Evolutionary conservation across 768 basidiomycete species (phyloP).

Genomic region (Boletus sp.): DNA sequence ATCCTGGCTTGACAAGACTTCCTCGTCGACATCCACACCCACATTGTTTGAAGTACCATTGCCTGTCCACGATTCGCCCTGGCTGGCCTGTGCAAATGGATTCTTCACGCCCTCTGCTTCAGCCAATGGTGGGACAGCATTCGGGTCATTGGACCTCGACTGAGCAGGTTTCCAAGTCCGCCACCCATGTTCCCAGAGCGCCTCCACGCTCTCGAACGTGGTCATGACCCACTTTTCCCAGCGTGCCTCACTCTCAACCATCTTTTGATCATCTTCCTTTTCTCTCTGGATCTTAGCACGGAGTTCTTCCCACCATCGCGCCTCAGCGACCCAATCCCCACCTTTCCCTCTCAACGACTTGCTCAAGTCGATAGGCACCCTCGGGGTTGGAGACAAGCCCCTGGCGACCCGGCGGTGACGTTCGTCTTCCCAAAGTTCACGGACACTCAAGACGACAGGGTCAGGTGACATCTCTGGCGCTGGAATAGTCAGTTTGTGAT

Average conservation of each 20-base stretch:
- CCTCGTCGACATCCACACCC: conserved; percentile 32
- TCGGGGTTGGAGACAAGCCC: conserved; percentile 72
- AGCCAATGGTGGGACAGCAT: conserved; percentile 18
- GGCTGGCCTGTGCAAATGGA: conserved; percentile 25
- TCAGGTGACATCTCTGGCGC: conserved; percentile 51
- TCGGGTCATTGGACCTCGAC: conserved; percentile 4
- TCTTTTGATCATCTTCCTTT: conserved; percentile 27
- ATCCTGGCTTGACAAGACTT: conserved; percentile 33
- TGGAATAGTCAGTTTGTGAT: conserved; percentile 65
- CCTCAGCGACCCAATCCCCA: conserved; percentile 70
- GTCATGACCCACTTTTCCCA: conserved; percentile 85
- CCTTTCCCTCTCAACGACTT: conserved; percentile 57
- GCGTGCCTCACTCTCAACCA: conserved; percentile 23
- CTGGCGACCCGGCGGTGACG: conserved; percentile 63
- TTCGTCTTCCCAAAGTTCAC: conserved; percentile 97
- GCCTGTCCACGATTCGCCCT: conserved; percentile 12
- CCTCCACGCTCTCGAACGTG: conserved; percentile 87
- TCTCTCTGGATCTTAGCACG: conserved; percentile 55
- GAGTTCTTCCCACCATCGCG: conserved; percentile 75
- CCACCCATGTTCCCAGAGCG: conserved; percentile 70
- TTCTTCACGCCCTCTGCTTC: conserved; percentile 17
- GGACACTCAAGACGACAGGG: conserved; percentile 82
- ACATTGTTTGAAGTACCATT: conserved; percentile 1
- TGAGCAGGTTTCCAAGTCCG: conserved; percentile 54
- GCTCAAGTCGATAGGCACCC: conserved; percentile 68